These are phyloP conservation scores for Globisporangium takayamanum DNA, from an alignment of 352 stramenopile genomes.

Conservation along the genomic window DNA sequence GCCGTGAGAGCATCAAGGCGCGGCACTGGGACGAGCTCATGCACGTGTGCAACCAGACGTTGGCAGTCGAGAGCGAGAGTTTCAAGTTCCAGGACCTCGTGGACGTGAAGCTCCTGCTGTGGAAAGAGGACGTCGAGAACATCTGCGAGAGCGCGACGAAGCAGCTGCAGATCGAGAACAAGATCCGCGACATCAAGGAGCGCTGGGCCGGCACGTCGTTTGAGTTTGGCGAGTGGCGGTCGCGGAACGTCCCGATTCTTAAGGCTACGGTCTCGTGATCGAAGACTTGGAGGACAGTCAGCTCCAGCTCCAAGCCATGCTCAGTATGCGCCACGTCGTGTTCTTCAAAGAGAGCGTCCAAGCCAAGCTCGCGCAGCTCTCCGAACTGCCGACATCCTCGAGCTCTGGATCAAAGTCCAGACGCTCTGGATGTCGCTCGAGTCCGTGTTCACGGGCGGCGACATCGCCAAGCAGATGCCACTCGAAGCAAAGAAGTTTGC, in stretches of 20 bases:
- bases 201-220: constrained; percentile 69
- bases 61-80: constrained; percentile 65
- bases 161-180: constrained; percentile 86
- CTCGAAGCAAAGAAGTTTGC: constrained; percentile 90
- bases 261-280: constrained; percentile 74
- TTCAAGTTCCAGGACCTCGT: constrained; percentile 81
- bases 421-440: constrained; percentile 88
- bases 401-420: constrained; percentile 90
- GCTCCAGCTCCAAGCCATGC: constrained; percentile 81
- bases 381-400: constrained; percentile 86
- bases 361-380: constrained; percentile 73
- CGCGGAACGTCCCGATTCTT: constrained; percentile 57
- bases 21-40: constrained; percentile 85
- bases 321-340: constrained; percentile 86
- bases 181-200: constrained; percentile 85
- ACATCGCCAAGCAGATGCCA: constrained; percentile 92
- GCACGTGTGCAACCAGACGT: constrained; percentile 32
- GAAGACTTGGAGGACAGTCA: constrained; percentile 89
- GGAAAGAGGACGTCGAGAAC: constrained; percentile 80
- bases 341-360: constrained; percentile 85
- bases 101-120: constrained; percentile 64
- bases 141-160: constrained; percentile 90
- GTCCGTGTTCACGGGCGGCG: constrained; percentile 88
- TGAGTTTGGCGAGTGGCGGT: constrained; percentile 86
- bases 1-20: constrained; percentile 78